These are phyloP conservation scores for Aureobasidium sp. DNA, from an alignment of 2,329 filamentous ascomycete genomes.

Conservation along the genomic window DNA sequence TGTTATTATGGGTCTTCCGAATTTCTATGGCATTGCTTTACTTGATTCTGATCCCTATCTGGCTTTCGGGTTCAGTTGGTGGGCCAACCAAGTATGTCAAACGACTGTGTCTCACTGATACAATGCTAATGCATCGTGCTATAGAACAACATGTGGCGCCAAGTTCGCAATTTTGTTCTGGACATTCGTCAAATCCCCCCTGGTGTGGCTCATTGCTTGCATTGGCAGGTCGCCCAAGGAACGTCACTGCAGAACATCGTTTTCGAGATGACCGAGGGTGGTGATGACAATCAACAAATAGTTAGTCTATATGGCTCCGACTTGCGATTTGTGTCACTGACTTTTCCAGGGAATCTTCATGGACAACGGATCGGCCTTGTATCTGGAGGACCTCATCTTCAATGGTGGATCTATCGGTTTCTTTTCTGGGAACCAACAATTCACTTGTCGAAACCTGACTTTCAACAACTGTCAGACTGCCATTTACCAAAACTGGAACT, in stretches of 20 bases:
- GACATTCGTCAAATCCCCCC: constrained; percentile 34
- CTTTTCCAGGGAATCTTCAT: constrained; percentile 47
- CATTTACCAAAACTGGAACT: constrained; percentile 87
- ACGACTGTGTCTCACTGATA: not conserved
- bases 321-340: not conserved
- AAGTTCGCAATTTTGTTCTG: constrained; percentile 49
- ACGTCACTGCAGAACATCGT: constrained; percentile 51
- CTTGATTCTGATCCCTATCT: constrained; percentile 28
- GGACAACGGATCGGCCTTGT: constrained; percentile 59
- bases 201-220: constrained; percentile 41
- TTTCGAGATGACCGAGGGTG: constrained; percentile 38
- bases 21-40: constrained; percentile 26
- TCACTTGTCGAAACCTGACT: constrained; percentile 71
- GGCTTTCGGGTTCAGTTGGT: constrained; percentile 25
- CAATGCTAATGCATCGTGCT: not conserved
- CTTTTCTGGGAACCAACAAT: constrained; percentile 80
- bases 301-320: not conserved
- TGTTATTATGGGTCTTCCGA: constrained; percentile 20
- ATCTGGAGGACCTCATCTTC: constrained; percentile 75
- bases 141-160: constrained; percentile 44
- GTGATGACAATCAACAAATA: constrained; percentile 13
- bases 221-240: constrained; percentile 61
- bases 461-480: constrained; percentile 78
- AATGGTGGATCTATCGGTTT: constrained; percentile 71
- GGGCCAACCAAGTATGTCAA: constrained; percentile 18